A percentile compares a stretch with the other conserved stretches of the same genome.
Evolutionary conservation across 2,329 filamentous ascomycete genomes (phyloP).

Genomic region (Aureobasidium leucospermi): DNA sequence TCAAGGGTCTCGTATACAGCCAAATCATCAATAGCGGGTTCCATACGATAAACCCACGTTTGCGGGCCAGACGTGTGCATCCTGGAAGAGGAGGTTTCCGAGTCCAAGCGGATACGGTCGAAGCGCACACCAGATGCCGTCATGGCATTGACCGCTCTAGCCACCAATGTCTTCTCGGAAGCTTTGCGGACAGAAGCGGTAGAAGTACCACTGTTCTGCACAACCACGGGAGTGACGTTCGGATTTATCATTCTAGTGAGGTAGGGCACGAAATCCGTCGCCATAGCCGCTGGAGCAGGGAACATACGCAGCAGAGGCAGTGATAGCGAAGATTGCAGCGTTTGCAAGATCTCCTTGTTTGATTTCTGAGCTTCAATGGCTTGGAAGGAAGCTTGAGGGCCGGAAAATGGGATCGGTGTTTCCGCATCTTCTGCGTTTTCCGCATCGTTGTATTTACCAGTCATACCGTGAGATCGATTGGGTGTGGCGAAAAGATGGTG

Average conservation of each 20-base stretch:
- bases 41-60: conserved; percentile 82
- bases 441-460: conserved; percentile 34
- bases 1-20: conserved; percentile 62
- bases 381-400: conserved; percentile 71
- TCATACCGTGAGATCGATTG: conserved; percentile 37
- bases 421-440: conserved; percentile 31
- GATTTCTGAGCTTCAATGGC: conserved; percentile 75
- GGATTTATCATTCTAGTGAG: conserved; percentile 77
- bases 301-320: conserved; percentile 69
- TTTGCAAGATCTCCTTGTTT: conserved; percentile 65
- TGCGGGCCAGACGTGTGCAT: conserved; percentile 18
- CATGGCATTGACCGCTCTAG: conserved; percentile 72
- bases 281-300: conserved; percentile 68
- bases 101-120: conserved; percentile 68
- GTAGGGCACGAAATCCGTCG: conserved; percentile 78
- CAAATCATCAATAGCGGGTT: conserved; percentile 79
- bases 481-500: conserved; percentile 83
- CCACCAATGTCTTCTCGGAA: conserved; percentile 72
- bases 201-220: conserved; percentile 44
- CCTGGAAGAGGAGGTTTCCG: conserved; percentile 30
- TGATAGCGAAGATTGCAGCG: conserved; percentile 64
- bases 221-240: conserved; percentile 82
- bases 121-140: conserved; percentile 74
- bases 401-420: conserved; percentile 61
- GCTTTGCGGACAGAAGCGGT: conserved; percentile 85